Base-by-base conservation (phyloP, 2,329 filamentous ascomycete genomes). In the Salinomyces thailandicus region DNA sequence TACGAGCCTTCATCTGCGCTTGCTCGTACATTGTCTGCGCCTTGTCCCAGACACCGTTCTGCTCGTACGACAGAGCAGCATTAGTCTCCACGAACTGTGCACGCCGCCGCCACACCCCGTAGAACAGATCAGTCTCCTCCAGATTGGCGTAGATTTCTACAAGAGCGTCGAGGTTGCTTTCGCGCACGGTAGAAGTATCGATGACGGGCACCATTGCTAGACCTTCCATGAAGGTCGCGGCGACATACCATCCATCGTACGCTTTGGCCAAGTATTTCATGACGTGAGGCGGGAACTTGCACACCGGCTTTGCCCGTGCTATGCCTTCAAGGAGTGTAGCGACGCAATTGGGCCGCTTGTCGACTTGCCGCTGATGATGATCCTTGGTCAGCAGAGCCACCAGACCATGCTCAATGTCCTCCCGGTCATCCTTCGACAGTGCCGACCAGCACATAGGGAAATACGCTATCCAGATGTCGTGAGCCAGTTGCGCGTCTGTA, bases 31-130 rank as follows among this genome's bases (percentile, higher is more conserved):
- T 81, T 54, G 84, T 83, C 63, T 98, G 93, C 1, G 93, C 87
- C 62, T 96, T 96, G 53, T 98, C 91, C 93, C 91, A 98, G 75
- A 96, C 93, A 32, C 91, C 91, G 51, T 93, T 93, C 58, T 99
- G 93, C 63, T 99, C 93, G 51, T 95, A 98, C 0, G 91, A 98
- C 5, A 99, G 68, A 1, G 87, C 91, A 11, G 91, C 85, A 55
- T 98, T 99, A 6, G 87, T 96, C 66, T 98, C 93, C 5, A 98
- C 82, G 54, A 94, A 98, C 48, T 94, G 85, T 58, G 87, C 94
- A 31, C 91, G 79, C 38, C 91, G 78, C 41, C 91, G 79, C 91
- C 91, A 98, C 0, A 87, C 93, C 6, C 91, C 91, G 47, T 98
- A 96, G 60, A 96, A 99, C 32, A 98, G 69, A 57, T 99, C 91